A percentile compares a stretch with the other conserved stretches of the same genome.
Evolutionary conservation across 208 protist genomes (phyloP).

Genomic region (Jaenimonas drosophilae): DNA sequence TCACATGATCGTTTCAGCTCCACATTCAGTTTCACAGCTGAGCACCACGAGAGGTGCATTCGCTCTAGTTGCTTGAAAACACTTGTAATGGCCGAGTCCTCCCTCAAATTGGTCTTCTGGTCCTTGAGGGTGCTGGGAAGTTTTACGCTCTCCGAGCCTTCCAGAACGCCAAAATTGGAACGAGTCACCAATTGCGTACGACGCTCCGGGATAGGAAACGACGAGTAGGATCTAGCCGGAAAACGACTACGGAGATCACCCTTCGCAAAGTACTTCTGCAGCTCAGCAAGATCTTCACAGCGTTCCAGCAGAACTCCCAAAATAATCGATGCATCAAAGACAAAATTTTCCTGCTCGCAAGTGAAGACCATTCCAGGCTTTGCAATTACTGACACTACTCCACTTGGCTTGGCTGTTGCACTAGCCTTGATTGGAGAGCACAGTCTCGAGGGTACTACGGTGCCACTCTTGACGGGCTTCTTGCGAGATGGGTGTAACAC

Average conservation of each 20-base stretch:
- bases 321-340: slow-evolving; percentile 11
- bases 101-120: slow-evolving; percentile 8
- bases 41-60: slow-evolving; percentile 14
- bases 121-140: background rate
- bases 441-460: slow-evolving; percentile 1
- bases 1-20: slow-evolving; percentile 14
- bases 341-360: slow-evolving; percentile 11
- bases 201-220: slow-evolving; percentile 1
- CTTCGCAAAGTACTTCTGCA: slow-evolving; percentile 11
- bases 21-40: slow-evolving; percentile 15
- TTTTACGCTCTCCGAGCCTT: slow-evolving; percentile 1
- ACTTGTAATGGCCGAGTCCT: slow-evolving; percentile 9
- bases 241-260: slow-evolving; percentile 7
- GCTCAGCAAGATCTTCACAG: slow-evolving; percentile 10
- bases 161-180: background rate
- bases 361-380: slow-evolving; percentile 1
- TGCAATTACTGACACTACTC: slow-evolving; percentile 6
- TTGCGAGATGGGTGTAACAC: background rate
- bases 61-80: slow-evolving; percentile 11
- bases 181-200: slow-evolving; percentile 14
- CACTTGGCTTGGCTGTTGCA: background rate
- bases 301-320: slow-evolving; percentile 5
- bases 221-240: background rate
- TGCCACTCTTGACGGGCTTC: background rate
- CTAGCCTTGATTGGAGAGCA: slow-evolving; percentile 5